Evolutionary conservation across 495 filamentous ascomycete species (phyloP).

Genomic region (Echria macrotheca): DNA sequence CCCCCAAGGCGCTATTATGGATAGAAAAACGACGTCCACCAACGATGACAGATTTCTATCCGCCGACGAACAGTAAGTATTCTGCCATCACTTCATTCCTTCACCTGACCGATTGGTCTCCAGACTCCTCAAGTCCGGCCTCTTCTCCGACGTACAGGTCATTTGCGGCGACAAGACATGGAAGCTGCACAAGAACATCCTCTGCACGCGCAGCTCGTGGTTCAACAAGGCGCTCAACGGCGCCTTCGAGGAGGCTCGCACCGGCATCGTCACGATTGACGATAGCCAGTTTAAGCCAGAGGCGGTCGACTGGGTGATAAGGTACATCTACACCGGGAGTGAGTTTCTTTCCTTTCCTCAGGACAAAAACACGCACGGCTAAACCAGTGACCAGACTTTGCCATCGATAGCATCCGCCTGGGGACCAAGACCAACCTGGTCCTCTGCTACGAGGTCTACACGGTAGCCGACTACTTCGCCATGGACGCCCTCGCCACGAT

Average conservation of each 20-base stretch:
- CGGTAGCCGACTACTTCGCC: slow-evolving; percentile 23
- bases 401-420: slow-evolving; percentile 9
- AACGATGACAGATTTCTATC: too few species aligned
- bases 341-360: neutral
- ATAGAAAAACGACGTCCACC: too few species aligned
- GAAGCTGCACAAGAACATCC: slow-evolving; percentile 27
- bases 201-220: slow-evolving; percentile 26
- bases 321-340: slow-evolving; percentile 27
- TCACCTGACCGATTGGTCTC: neutral
- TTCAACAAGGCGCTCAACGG: slow-evolving; percentile 26
- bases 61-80: neutral
- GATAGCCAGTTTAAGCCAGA: slow-evolving; percentile 21
- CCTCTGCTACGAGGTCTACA: slow-evolving; percentile 23
- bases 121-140: slow-evolving; percentile 21
- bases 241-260: slow-evolving; percentile 17
- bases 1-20: too few species aligned
- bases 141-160: slow-evolving; percentile 24
- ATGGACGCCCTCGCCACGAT: slow-evolving; percentile 15
- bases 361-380: neutral
- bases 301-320: slow-evolving; percentile 17
- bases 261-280: slow-evolving; percentile 16
- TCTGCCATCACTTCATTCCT: neutral
- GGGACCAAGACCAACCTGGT: slow-evolving; percentile 18
- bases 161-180: slow-evolving; percentile 21
- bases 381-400: neutral